Evolutionary conservation across 2,329 filamentous ascomycete genomes (phyloP), one percentile per base, ranked within the genome.

Genomic region (Ascochyta viciae-villosae): DNA sequence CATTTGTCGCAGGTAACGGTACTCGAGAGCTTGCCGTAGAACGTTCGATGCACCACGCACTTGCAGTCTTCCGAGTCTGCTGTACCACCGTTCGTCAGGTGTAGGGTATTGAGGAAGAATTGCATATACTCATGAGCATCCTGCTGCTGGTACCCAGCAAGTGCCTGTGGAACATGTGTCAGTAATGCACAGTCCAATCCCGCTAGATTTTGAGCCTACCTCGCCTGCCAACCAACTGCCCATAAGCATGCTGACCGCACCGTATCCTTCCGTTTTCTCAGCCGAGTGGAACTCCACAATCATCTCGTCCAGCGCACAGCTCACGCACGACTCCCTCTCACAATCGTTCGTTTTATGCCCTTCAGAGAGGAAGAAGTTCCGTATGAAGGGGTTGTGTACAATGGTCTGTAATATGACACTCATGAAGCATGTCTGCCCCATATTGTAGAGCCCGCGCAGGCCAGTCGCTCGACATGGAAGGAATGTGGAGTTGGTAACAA

Each of bases 381-480:
- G 88, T 27, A 99, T 84, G 40, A 97, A 84, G 0, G 94, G 94
- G 71, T 98, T 97, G 78, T 97, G 94, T 50, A 98, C 85, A 66
- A 99, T 87, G 53, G 90, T 92, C 75, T 98, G 95, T 15, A 99
- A 82, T 43, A 98, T 92, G 27, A 97, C 94, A 67, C 95, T 96
- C 83, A 98, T 94, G 77, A 97, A 99, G 80, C 94, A 99, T 10
- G 95, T 98, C 55, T 96, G 92, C n/a, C 94, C 95, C 74, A 96
- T 94, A 71, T 98, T 99, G 77, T 96, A 97, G 58, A 99, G 89
- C 29, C 94, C 94, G 33, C 95, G 87, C 35, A 97, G 85, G 9
- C 95, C 94, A 64, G 89, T 92, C 16, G 92, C 92, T 53, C 91
- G 87, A 72, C 94, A 97, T 12, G 92, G 90, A 6, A 91, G 88